Evolutionary conservation across 352 stramenopile species (phyloP).

Genomic region (Phytophthora rubi): DNA sequence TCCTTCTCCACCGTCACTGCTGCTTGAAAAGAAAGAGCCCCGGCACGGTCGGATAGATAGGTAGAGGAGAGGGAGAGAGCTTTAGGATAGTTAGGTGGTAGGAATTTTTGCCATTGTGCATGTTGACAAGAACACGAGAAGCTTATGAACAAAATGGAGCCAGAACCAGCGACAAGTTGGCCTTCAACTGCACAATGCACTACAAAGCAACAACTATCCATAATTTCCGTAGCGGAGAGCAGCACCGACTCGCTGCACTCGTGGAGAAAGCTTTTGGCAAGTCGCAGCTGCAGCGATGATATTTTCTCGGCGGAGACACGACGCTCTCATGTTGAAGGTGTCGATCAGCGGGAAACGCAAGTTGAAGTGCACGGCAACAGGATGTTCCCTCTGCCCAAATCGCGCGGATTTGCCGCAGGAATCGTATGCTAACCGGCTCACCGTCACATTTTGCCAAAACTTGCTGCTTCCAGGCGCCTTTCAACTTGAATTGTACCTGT

Average conservation of each 20-base stretch:
- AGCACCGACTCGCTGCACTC: conserved; percentile 2
- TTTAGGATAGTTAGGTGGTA: conserved; percentile 44
- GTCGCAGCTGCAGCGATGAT: conserved; percentile 24
- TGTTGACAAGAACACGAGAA: conserved; percentile 25
- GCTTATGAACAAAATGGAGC: conserved; percentile 24
- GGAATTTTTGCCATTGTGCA: conserved; percentile 34
- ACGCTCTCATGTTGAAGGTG: conserved; percentile 22
- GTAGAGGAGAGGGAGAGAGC: conserved; percentile 4
- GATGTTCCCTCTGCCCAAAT: conserved; percentile 13
- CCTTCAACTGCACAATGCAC: not conserved
- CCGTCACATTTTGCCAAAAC: conserved; percentile 30
- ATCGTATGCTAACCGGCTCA: conserved; percentile 35
- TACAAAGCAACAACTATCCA: conserved; percentile 13
- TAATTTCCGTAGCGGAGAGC: too few species aligned
- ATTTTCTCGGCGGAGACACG: conserved; percentile 11
- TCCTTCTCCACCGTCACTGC: conserved; percentile 60
- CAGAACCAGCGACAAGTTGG: conserved; percentile 25
- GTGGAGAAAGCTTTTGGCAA: conserved; percentile 6
- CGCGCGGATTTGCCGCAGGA: conserved; percentile 17
- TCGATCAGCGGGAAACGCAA: conserved; percentile 24
- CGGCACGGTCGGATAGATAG: not conserved
- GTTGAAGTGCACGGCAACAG: conserved; percentile 37
- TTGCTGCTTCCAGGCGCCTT: not conserved
- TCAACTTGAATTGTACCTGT: not conserved
- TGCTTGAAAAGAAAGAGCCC: conserved; percentile 22